Percentiles rank a stretch among this genome's conserved stretches.
phyloP scores from a whole-genome alignment of 495 filamentous ascomycete genomes.

The Penicillium fimorum region DNA sequence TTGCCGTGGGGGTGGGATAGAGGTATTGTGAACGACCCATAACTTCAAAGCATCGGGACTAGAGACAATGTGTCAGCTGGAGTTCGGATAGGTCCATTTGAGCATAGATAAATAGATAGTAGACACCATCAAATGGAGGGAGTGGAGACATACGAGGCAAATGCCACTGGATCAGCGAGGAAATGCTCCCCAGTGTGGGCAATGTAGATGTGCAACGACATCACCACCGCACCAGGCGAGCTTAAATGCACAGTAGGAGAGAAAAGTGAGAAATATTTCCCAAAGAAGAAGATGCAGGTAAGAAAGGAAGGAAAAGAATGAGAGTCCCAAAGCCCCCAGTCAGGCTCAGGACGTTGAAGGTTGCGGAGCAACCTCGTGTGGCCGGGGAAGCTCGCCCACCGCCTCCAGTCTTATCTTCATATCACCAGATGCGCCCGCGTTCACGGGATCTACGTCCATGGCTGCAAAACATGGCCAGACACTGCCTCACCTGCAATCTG shows the following conservation, averaged over 20 bases:
- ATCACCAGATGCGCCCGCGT: constrained; percentile 38
- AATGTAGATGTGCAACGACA: constrained; percentile 79
- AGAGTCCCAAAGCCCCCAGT: constrained; percentile 25
- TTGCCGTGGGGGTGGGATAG: constrained; percentile 67
- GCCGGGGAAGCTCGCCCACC: constrained; percentile 19
- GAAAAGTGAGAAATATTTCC: constrained; percentile 25
- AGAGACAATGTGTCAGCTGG: constrained; percentile 31
- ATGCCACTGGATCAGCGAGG: constrained; percentile 64
- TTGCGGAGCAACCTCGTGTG: constrained; percentile 2
- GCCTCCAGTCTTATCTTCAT: constrained; percentile 21
- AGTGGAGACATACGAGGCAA: constrained; percentile 60
- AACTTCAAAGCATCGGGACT: constrained; percentile 67
- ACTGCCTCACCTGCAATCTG: constrained; percentile 37
- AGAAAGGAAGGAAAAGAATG: constrained; percentile 13
- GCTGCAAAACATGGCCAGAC: constrained; percentile 35
- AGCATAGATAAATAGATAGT: background rate
- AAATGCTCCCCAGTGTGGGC: constrained; percentile 87
- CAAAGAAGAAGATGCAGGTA: constrained; percentile 11
- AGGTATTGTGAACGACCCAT: constrained; percentile 66
- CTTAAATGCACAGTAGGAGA: constrained; percentile 32
- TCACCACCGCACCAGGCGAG: constrained; percentile 44
- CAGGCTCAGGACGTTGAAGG: constrained; percentile 8
- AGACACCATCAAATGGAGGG: background rate
- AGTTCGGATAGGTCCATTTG: constrained; percentile 3
- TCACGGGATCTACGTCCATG: constrained; percentile 40